Evolutionary conservation across 306 rosid species (phyloP).

Genomic region (Inga laurina): DNA sequence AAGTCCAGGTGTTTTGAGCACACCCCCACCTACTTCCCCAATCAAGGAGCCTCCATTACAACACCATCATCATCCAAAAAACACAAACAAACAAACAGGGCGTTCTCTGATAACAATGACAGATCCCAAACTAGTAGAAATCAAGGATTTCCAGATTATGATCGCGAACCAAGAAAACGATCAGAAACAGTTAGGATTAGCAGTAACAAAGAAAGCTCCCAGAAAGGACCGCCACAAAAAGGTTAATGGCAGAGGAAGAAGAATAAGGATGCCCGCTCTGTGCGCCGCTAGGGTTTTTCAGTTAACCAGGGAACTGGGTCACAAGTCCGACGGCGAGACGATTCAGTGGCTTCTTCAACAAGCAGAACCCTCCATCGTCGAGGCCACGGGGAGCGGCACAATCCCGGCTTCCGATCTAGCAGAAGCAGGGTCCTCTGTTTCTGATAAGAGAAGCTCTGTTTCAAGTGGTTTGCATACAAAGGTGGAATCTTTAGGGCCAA

Average conservation of each 20-base stretch:
- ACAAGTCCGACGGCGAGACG: slow-evolving; percentile 34
- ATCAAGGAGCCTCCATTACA: background rate
- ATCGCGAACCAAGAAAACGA: slow-evolving; percentile 37
- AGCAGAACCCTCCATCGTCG: slow-evolving; percentile 57
- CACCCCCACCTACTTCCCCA: slow-evolving; percentile 33
- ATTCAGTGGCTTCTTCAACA: slow-evolving; percentile 64
- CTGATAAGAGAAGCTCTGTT: slow-evolving; percentile 47
- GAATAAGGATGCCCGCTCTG: slow-evolving; percentile 65
- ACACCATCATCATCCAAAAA: background rate
- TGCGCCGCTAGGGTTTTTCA: slow-evolving; percentile 66
- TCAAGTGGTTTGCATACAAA: slow-evolving; percentile 41
- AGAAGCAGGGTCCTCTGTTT: slow-evolving; percentile 44
- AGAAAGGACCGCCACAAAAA: slow-evolving; percentile 62
- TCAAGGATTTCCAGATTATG: slow-evolving; percentile 48
- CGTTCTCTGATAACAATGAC: slow-evolving; percentile 36
- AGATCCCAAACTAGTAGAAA: slow-evolving; percentile 50
- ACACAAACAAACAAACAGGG: background rate
- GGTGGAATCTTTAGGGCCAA: slow-evolving; percentile 31
- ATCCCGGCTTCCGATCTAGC: slow-evolving; percentile 46
- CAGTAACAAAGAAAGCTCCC: slow-evolving; percentile 41
- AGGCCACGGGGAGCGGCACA: slow-evolving; percentile 58
- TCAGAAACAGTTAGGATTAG: slow-evolving; percentile 43
- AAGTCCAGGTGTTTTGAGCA: slow-evolving; percentile 15
- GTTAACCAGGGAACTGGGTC: slow-evolving; percentile 51
- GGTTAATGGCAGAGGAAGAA: slow-evolving; percentile 60